Base-by-base conservation (phyloP, 2,329 filamentous ascomycete genomes). In the Venturia nashicola region DNA sequence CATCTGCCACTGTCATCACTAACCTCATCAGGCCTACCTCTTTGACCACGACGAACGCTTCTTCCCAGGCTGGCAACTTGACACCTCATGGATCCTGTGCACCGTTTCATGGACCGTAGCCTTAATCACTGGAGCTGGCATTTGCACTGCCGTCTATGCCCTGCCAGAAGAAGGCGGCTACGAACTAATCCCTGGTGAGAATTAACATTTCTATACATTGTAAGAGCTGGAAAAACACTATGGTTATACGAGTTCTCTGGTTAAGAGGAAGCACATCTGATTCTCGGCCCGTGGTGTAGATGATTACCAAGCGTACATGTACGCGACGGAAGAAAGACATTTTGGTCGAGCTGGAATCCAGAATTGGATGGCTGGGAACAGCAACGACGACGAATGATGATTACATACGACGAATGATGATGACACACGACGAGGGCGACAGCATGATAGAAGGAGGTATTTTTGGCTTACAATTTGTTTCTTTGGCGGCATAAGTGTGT, bases 31-130 rank as follows among this genome's bases (percentile, higher is more conserved):
- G 91, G 86, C 90, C 20, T 94, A 90, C 72, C 80, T 96, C 20
- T 92, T 86, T 73, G 87, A 96, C 68, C 82, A 93, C 71, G 89
- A 96, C 73, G 84, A 88, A 60, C 86, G 90, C 69, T 97, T 97
- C 73, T 86, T 87, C 70, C 82, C 88, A 20, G 91, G 91, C 65
- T 97, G 91, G 89, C 80, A 81, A 65, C 81, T 97, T 63, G 91
- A 90, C 70, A 84, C 83, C 63, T 90, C 89, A 0, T 97, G 89
- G 84, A 83, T 88, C 40, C 82, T 96, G 16, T 79, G 76, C 72
- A 86, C 83, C 32, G 77, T 83, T 34, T 85, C 82, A 68, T 86
- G 83, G 82, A 78, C 75, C 63, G 72, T 85, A 3, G 75, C 83
- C 65, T 68, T 82, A 42, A 66, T 85, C 18, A 80, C 83, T 64